phyloP scores from a whole-genome alignment of 2,329 filamentous ascomycete species.

The Diaporthe sp. region DNA sequence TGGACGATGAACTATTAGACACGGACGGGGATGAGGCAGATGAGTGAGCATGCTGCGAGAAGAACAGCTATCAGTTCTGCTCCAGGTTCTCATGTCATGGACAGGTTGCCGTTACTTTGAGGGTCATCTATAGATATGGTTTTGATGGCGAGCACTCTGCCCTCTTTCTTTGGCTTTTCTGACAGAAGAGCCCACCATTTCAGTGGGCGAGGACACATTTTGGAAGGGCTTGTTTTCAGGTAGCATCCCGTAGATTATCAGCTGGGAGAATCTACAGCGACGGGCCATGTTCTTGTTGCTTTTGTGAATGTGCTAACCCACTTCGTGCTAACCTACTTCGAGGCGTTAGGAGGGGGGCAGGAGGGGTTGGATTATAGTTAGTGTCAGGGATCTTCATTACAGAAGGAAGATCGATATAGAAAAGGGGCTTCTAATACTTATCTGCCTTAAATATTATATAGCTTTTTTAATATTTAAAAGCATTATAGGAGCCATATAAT shows the following conservation, averaged over 20 bases:
- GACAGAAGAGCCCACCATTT: background rate
- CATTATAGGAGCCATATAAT: too few relatives aligned
- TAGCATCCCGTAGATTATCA: background rate
- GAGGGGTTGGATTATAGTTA: too few relatives aligned
- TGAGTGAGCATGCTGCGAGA: background rate
- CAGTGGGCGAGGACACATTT: background rate
- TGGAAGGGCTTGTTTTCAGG: background rate
- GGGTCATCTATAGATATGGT: background rate
- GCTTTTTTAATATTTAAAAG: too few relatives aligned
- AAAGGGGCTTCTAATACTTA: too few relatives aligned
- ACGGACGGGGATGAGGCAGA: background rate
- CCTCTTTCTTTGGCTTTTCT: background rate
- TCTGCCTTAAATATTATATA: too few relatives aligned
- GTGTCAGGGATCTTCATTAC: too few relatives aligned
- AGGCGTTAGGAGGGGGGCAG: background rate
- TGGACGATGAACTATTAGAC: background rate
- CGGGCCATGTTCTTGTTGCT: background rate
- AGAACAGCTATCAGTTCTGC: background rate
- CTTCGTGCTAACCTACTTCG: background rate
- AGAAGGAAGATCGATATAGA: too few relatives aligned
- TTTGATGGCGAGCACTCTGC: background rate
- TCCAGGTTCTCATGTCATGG: background rate
- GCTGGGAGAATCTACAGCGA: background rate
- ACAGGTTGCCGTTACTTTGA: background rate
- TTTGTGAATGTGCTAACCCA: background rate